Conservation (phyloP, 2,329 filamentous ascomycete genomes). For the Trichophyton schoenleinii region DNA sequence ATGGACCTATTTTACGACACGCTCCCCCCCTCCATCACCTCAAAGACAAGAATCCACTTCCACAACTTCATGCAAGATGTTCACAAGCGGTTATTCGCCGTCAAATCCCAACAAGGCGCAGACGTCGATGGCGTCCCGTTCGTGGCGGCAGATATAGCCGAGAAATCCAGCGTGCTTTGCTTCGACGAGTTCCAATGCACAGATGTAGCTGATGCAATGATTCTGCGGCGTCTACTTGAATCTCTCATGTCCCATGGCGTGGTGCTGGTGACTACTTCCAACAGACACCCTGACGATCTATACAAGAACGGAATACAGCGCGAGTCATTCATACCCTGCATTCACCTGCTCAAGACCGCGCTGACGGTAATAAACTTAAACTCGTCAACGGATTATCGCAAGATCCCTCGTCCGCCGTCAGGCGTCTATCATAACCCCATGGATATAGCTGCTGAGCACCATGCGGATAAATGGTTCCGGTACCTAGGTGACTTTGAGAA, state of each 20-base stretch:
- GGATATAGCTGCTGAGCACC: slow-evolving; percentile 60
- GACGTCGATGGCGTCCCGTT: slow-evolving; percentile 85
- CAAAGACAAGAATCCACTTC: slow-evolving; percentile 91
- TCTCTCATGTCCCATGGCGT: slow-evolving; percentile 92
- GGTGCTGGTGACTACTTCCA: slow-evolving; percentile 88
- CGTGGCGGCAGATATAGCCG: slow-evolving; percentile 86
- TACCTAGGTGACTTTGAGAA: slow-evolving; percentile 76
- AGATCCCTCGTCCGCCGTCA: slow-evolving; percentile 82
- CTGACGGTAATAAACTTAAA: slow-evolving; percentile 89
- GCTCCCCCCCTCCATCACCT: slow-evolving; percentile 61
- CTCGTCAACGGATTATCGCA: slow-evolving; percentile 91
- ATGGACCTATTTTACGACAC: slow-evolving; percentile 99
- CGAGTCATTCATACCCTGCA: slow-evolving; percentile 88
- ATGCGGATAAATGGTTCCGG: slow-evolving; percentile 89
- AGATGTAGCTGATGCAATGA: slow-evolving; percentile 98
- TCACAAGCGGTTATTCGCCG: slow-evolving; percentile 75
- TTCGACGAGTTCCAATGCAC: slow-evolving; percentile 99
- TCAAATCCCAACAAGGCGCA: slow-evolving; percentile 79
- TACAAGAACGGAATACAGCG: slow-evolving; percentile 98
- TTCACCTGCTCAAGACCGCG: slow-evolving; percentile 72
- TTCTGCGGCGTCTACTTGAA: slow-evolving; percentile 75
- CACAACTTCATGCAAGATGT: slow-evolving; percentile 99
- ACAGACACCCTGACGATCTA: slow-evolving; percentile 87
- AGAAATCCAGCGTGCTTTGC: slow-evolving; percentile 72
- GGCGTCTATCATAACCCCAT: slow-evolving; percentile 89